Evolutionary conservation across 2,329 filamentous ascomycete species (phyloP).

Genomic region (Chaetomiaceae sp.): DNA sequence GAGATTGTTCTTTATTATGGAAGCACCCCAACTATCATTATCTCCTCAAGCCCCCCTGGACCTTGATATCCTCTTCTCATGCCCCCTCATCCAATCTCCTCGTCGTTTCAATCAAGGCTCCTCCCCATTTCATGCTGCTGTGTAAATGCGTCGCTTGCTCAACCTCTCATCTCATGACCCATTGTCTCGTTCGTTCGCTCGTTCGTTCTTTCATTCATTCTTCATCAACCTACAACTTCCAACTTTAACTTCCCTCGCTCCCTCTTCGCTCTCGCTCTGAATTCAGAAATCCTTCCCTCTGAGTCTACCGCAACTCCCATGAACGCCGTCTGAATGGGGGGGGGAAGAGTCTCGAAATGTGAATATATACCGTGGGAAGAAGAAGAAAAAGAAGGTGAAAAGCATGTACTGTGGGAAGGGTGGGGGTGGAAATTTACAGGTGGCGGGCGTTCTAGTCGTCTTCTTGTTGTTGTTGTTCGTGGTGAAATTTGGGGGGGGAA

Average conservation of each 20-base stretch:
- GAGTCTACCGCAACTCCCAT: conserved; percentile 3
- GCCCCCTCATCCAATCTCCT: neutral
- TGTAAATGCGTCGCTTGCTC: conserved; percentile 1
- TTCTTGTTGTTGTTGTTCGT: neutral
- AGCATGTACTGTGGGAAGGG: conserved; percentile 3
- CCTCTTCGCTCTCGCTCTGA: neutral
- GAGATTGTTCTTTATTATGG: neutral
- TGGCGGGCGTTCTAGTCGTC: neutral
- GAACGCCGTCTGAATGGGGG: conserved; percentile 5
- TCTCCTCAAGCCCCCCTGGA: too few relatives aligned
- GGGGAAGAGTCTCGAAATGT: neutral
- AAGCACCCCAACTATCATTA: neutral
- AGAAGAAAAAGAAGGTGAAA: neutral
- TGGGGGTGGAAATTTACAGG: neutral
- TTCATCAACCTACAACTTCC: neutral
- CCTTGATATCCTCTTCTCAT: neutral
- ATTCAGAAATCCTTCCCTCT: neutral
- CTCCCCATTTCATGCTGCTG: neutral
- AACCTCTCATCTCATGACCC: neutral
- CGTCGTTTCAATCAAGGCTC: neutral
- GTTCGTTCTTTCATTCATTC: conserved; percentile 1
- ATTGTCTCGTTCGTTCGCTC: too few relatives aligned
- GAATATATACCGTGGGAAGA: conserved; percentile 5
- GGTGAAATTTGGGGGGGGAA: neutral
- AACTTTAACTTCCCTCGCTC: neutral